Percentiles rank a stretch among this genome's conserved stretches.
phyloP scores from a whole-genome alignment of 805 yeast species.

The Ogataea degrootiae region DNA sequence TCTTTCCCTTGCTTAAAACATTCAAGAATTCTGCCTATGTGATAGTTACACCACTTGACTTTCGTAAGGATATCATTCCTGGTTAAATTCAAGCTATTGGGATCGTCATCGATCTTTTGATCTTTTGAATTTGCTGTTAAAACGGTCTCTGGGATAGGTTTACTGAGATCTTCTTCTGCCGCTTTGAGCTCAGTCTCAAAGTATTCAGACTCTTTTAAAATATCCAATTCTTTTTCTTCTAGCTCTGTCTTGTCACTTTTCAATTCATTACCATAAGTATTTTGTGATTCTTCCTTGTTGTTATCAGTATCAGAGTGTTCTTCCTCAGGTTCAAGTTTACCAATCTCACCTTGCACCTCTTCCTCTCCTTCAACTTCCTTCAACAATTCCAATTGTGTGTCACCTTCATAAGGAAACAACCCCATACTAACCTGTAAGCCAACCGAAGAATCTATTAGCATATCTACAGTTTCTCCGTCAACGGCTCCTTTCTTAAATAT shows the following conservation, averaged over 20 bases:
- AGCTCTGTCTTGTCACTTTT: not conserved
- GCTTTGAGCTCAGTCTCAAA: slow-evolving; percentile 3
- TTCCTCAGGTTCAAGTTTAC: not conserved
- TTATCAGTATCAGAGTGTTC: not conserved
- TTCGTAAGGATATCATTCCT: slow-evolving; percentile 10
- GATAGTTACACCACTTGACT: slow-evolving; percentile 21
- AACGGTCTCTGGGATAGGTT: not conserved
- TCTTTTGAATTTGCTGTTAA: not conserved
- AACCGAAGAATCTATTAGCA: slow-evolving; percentile 11
- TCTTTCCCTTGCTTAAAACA: slow-evolving; percentile 19
- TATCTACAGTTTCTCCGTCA: slow-evolving; percentile 10
- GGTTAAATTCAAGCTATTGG: slow-evolving; percentile 2
- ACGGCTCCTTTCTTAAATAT: slow-evolving; percentile 7
- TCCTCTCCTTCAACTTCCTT: not conserved
- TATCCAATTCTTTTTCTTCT: not conserved
- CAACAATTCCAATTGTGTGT: not conserved
- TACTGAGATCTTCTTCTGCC: slow-evolving; percentile 8
- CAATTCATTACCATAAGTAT: not conserved
- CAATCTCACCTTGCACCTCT: not conserved
- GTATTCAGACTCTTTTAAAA: slow-evolving; percentile 3
- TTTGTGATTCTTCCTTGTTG: not conserved
- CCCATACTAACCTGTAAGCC: slow-evolving; percentile 13
- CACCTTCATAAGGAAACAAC: slow-evolving; percentile 10
- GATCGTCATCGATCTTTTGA: not conserved
- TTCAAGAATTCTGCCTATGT: slow-evolving; percentile 11